Conservation (phyloP, 805 yeast genomes). For the Cyberlindnera maritima region DNA sequence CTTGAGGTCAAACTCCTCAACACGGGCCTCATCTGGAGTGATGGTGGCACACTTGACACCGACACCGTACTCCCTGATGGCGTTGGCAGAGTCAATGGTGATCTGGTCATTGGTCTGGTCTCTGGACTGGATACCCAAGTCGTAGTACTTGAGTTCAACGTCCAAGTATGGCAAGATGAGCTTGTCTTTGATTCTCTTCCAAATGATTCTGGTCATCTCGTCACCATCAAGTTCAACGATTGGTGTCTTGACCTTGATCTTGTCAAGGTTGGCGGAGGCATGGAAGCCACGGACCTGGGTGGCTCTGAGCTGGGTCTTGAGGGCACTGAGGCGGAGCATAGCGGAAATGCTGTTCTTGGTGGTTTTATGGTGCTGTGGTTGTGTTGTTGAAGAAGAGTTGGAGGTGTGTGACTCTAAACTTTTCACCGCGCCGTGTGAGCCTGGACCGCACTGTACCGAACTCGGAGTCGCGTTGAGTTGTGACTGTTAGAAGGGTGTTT, state of each 20-base stretch:
- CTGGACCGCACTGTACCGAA: conserved; percentile 2
- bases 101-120: conserved; percentile 87
- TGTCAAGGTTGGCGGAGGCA: conserved; percentile 37
- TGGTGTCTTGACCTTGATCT: conserved; percentile 81
- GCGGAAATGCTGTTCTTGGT: too few relatives aligned
- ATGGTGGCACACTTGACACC: conserved; percentile 98
- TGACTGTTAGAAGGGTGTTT: background rate
- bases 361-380: background rate
- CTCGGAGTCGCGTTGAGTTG: background rate
- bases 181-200: conserved; percentile 86
- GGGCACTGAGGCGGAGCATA: conserved; percentile 22
- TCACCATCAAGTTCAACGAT: conserved; percentile 79
- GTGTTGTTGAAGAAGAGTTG: background rate
- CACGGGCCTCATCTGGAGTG: conserved; percentile 96
- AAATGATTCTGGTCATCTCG: conserved; percentile 95
- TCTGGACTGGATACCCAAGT: conserved; percentile 81
- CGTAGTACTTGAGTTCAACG: conserved; percentile 88
- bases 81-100: conserved; percentile 86
- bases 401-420: background rate
- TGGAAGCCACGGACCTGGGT: conserved; percentile 19
- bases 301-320: conserved; percentile 18
- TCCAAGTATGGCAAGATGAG: conserved; percentile 83
- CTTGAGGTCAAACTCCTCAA: conserved; percentile 83
- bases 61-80: conserved; percentile 83
- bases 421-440: background rate